These are phyloP conservation scores for Pythium folliculosum DNA, from an alignment of 352 stramenopile species.

Conservation along the genomic window DNA sequence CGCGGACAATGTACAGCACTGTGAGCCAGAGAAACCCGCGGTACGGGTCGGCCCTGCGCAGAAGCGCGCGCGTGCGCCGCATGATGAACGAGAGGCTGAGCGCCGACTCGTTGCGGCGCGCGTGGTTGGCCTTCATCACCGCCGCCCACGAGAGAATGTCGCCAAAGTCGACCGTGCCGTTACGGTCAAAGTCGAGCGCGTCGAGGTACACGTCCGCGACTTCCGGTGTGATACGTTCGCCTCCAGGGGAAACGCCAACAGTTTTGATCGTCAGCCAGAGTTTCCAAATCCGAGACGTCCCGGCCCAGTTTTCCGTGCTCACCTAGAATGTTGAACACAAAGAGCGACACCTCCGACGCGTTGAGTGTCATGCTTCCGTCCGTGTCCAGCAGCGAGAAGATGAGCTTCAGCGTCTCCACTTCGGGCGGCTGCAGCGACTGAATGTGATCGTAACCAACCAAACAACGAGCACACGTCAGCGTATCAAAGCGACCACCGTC, in stretches of 20 bases:
- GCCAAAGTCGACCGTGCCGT: constrained; percentile 71
- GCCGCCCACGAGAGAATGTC: constrained; percentile 79
- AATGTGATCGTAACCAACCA: neutral
- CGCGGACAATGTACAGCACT: constrained; percentile 27
- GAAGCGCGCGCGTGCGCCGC: neutral
- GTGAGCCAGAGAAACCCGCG: constrained; percentile 30
- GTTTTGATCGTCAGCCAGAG: neutral
- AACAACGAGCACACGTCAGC: neutral
- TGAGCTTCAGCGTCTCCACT: constrained; percentile 77
- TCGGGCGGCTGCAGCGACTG: constrained; percentile 61
- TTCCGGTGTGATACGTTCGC: constrained; percentile 51
- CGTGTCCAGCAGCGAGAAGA: constrained; percentile 82
- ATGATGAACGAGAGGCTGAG: constrained; percentile 24
- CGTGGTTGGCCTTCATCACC: constrained; percentile 70
- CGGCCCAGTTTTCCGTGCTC: neutral
- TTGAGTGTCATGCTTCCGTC: constrained; percentile 70
- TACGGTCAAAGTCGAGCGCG: constrained; percentile 73
- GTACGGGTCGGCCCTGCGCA: constrained; percentile 26
- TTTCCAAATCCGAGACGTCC: neutral
- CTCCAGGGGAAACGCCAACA: constrained; percentile 24
- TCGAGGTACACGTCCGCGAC: constrained; percentile 62
- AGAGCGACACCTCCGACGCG: constrained; percentile 54
- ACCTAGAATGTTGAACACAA: constrained; percentile 81
- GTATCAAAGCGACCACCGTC: neutral
- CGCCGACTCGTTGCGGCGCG: constrained; percentile 23